Base-by-base conservation (phyloP, 2,329 filamentous ascomycete genomes). In the Nannizziopsis arthrosporioides region DNA sequence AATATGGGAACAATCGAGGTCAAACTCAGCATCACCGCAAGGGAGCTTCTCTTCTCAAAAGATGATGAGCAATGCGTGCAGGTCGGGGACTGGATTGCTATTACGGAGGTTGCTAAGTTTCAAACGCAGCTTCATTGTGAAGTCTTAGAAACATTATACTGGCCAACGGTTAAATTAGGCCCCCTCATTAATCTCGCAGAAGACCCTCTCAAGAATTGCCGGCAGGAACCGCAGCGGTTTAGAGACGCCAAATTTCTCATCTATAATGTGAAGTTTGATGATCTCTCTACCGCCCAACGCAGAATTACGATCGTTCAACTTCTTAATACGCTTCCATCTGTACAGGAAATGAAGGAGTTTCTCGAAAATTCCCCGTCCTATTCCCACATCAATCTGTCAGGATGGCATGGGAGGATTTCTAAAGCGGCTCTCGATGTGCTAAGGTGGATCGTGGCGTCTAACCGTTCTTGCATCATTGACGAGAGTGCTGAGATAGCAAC, bases 371-470 rank as follows among this genome's bases (percentile, higher is more conserved):
- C 62, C 4, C 61, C 63, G 10, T 62, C 64, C 18, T 56, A 56
- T 36, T 66, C 66, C 2, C 64, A 68, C 2, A 61, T 57, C 2
- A 56, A 55, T 1, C 61, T 84, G 18, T 60, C 64, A 2, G 68
- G 63, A 40, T 84, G 80, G 80, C 63, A 67, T 54, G 70, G 76
- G 17, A 67, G 73, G 14, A 72, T 94, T 8, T 76, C 81, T 0
- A 75, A 78, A 1, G 75, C 84, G 5, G 77, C 81, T 0, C 65
- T 85, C 2, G 76, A 79, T 15, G 64, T 94, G 0, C 68, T 95
- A 15, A 76, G 85, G 44, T 95, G 89, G 89, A 85, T 94, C 52
- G 78, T 95, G 50, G 85, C 88, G 0, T 94, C 88, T 0, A 94
- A 94, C 57, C 75, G 86, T 40, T 90, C 89, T 0, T 89, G 82